A percentile compares a stretch with the other conserved stretches of the same genome.
Evolutionary conservation across 805 yeast species (phyloP).

Genomic region (Grigorovia humatica): DNA sequence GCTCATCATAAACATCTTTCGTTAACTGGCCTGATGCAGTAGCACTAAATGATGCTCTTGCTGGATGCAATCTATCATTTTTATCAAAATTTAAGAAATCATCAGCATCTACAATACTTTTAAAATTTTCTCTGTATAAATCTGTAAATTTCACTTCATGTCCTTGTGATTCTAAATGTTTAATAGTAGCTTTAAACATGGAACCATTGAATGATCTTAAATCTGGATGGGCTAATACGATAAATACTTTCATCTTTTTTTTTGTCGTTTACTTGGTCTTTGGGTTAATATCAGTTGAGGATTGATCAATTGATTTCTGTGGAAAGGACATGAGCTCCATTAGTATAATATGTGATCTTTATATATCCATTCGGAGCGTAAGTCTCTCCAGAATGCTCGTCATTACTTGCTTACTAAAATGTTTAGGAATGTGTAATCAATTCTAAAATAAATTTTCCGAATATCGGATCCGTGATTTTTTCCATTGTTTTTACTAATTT

Average conservation of each 20-base stretch:
- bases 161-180: slow-evolving; percentile 12
- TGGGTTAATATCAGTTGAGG: too few species aligned
- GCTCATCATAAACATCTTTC: slow-evolving; percentile 16
- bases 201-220: slow-evolving; percentile 13
- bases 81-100: slow-evolving; percentile 11
- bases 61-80: slow-evolving; percentile 6
- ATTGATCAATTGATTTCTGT: too few species aligned
- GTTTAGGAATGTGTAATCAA: too few species aligned
- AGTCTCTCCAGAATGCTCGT: too few species aligned
- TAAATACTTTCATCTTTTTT: slow-evolving; percentile 6
- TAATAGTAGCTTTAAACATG: slow-evolving; percentile 8
- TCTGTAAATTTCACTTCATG: slow-evolving; percentile 19
- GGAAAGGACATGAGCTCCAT: too few species aligned
- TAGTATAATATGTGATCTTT: too few species aligned
- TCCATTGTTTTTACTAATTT: too few species aligned
- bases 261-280: neutral
- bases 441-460: too few species aligned
- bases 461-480: too few species aligned
- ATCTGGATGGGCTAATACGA: slow-evolving; percentile 23
- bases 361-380: too few species aligned
- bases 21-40: slow-evolving; percentile 8
- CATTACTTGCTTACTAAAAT: too few species aligned
- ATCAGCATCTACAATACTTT: slow-evolving; percentile 9
- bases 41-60: slow-evolving; percentile 9
- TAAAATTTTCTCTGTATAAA: slow-evolving; percentile 18